Evolutionary conservation across 2,329 filamentous ascomycete species (phyloP).

Genomic region (Neofusicoccum ribis): DNA sequence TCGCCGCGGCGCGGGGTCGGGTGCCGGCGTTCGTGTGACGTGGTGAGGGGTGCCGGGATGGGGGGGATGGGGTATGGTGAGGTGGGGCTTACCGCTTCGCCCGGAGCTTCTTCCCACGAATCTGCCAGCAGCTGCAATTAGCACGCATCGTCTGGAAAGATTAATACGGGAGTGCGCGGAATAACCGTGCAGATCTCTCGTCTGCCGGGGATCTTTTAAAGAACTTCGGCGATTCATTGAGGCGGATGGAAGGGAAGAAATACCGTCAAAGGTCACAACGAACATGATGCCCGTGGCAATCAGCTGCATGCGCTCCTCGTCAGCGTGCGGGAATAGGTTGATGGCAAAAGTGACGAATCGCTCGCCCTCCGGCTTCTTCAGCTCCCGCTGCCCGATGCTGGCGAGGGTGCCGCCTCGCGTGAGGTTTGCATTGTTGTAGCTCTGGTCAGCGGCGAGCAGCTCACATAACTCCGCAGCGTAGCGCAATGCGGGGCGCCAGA

Average conservation of each 20-base stretch:
- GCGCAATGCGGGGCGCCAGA: not conserved
- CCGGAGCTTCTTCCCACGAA: slow-evolving; percentile 3
- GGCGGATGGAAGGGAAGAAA: not conserved
- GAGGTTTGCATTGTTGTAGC: slow-evolving; percentile 5
- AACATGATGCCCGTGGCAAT: not conserved
- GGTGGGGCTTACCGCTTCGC: not conserved
- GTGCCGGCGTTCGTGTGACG: not conserved
- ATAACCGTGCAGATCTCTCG: too few species aligned
- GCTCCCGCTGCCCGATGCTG: slow-evolving; percentile 1
- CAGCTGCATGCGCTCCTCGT: slow-evolving; percentile 3
- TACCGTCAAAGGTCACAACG: not conserved
- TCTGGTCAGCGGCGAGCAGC: not conserved
- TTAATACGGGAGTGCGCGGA: too few species aligned
- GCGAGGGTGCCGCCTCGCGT: not conserved
- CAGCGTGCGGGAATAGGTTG: not conserved
- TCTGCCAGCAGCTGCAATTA: not conserved
- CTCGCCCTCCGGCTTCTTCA: slow-evolving; percentile 1
- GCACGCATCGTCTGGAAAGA: not conserved
- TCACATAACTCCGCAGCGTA: not conserved
- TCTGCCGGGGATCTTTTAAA: too few species aligned
- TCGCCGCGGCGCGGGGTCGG: too few species aligned
- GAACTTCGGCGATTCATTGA: not conserved
- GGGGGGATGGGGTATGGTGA: not conserved
- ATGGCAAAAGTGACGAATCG: slow-evolving; percentile 10
- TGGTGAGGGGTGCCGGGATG: not conserved